These are phyloP conservation scores for Carallia pectinifolia DNA, from an alignment of 345 rosid species.

Conservation along the genomic window DNA sequence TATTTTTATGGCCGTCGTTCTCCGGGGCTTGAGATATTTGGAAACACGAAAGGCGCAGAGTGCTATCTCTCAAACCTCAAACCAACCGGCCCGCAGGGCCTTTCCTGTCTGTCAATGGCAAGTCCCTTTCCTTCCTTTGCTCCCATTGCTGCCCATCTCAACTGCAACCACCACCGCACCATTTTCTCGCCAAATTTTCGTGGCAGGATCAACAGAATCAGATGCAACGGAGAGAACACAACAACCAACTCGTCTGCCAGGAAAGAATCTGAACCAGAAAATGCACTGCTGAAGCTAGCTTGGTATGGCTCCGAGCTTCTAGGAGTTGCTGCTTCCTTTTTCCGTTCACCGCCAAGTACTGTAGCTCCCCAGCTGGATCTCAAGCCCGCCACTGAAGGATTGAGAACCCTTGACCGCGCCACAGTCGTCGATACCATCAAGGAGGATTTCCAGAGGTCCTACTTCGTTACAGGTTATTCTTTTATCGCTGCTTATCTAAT, in stretches of 20 bases:
- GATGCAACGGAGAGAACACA: constrained; percentile 34
- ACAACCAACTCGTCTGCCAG: constrained; percentile 31
- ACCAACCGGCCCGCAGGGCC: not conserved
- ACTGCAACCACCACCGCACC: constrained; percentile 15
- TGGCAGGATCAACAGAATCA: constrained; percentile 27
- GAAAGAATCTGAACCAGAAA: constrained; percentile 48
- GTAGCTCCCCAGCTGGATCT: constrained; percentile 23
- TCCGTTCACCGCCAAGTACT: constrained; percentile 44
- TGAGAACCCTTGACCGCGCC: constrained; percentile 56
- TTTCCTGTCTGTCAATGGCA: constrained; percentile 37
- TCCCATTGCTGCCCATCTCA: constrained; percentile 30
- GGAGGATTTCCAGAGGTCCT: constrained; percentile 72
- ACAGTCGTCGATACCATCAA: constrained; percentile 56
- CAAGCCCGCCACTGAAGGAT: constrained; percentile 42
- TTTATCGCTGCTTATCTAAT: too few species aligned
- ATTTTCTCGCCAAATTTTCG: constrained; percentile 12
- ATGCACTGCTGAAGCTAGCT: constrained; percentile 72
- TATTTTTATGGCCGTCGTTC: constrained; percentile 27
- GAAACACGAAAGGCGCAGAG: constrained; percentile 16
- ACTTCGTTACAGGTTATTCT: constrained; percentile 75
- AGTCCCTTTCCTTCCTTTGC: constrained; percentile 29
- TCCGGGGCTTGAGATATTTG: constrained; percentile 21
- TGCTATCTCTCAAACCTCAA: not conserved
- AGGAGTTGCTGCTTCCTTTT: constrained; percentile 78
- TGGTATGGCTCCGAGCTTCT: constrained; percentile 96